Base-by-base conservation (phyloP, 139 green algal species). In the Desmodesmus armatus region DNA sequence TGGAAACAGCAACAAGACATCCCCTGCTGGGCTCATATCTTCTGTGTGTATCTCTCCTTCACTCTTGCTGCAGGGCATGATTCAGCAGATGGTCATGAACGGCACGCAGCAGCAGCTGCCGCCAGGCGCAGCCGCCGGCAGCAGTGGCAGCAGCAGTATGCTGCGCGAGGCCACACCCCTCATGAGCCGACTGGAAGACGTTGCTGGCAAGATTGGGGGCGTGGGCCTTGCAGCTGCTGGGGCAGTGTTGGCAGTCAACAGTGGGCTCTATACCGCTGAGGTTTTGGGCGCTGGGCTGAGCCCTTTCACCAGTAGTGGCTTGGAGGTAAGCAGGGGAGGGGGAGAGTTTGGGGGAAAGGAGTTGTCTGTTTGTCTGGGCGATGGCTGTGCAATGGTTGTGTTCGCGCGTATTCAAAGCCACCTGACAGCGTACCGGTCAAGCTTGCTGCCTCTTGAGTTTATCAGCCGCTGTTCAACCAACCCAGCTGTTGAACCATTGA, bases 161-260 rank as follows among this genome's bases (percentile, higher is more conserved):
- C 69, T 91, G 65, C 92, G 90, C 25, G 88, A 96, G 82, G 85
- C 90, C 33, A 98, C 95, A 5, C 70, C 92, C 35, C 90, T 98
- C 72, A 88, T 93, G 70, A 71, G 88, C 31, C 96, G 97, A 89
- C 92, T 98, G 73, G 92, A 95, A 62, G 80, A 80, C 5, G 84
- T 96, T 41, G 96, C 96, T 6, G 81, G 82, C 27, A 40, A 85
- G 15, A 98, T 98, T 53, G 96, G 96, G 0, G 55, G 85, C 27
- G 78, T 96, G 6, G 96, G 96, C 3, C 83, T 96, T 51, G 91
- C 65, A 0, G 96, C 94, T 11, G 93, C 94, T 2, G 66, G 72
- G 2, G 90, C 78, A 0, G 82, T 91, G 31, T 86, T 96, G 23
- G 87, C 70, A 0, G 73, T 92, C 35, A 93, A 92, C 79, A 63